Conservation (phyloP, 2,329 filamentous ascomycete species). For the Periconia digitata region DNA sequence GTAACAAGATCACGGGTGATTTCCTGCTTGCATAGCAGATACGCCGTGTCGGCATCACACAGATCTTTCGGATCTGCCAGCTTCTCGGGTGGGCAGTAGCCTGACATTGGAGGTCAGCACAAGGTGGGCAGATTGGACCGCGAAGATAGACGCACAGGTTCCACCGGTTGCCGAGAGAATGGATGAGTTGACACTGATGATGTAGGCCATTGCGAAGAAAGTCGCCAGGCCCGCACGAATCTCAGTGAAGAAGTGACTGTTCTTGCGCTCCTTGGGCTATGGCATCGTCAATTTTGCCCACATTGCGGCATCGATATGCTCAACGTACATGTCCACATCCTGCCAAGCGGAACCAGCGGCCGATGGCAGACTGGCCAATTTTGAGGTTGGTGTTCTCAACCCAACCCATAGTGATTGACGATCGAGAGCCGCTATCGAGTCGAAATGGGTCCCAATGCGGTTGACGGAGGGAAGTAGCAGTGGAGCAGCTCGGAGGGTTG, state of each 20-base stretch:
- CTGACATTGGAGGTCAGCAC: background rate
- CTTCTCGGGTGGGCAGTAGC: constrained; percentile 60
- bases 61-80: constrained; percentile 46
- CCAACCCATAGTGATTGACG: constrained; percentile 29
- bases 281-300: constrained; percentile 19
- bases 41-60: constrained; percentile 60
- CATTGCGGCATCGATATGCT: background rate
- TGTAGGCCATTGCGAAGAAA: constrained; percentile 54
- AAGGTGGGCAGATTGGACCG: background rate
- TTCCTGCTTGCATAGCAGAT: constrained; percentile 61
- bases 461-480: background rate
- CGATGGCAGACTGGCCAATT: constrained; percentile 38
- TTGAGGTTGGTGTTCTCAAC: constrained; percentile 36
- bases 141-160: constrained; percentile 55
- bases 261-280: constrained; percentile 70
- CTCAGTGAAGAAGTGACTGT: constrained; percentile 79
- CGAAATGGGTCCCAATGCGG: background rate
- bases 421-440: background rate
- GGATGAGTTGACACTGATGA: constrained; percentile 67
- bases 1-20: constrained; percentile 81
- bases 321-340: constrained; percentile 76
- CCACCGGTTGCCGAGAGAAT: constrained; percentile 73
- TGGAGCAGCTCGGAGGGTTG: constrained; percentile 6
- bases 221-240: constrained; percentile 80
- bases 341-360: constrained; percentile 69